phyloP scores from a whole-genome alignment of 108 stramenopile genomes.

The Cyclostephanos invisitatus region DNA sequence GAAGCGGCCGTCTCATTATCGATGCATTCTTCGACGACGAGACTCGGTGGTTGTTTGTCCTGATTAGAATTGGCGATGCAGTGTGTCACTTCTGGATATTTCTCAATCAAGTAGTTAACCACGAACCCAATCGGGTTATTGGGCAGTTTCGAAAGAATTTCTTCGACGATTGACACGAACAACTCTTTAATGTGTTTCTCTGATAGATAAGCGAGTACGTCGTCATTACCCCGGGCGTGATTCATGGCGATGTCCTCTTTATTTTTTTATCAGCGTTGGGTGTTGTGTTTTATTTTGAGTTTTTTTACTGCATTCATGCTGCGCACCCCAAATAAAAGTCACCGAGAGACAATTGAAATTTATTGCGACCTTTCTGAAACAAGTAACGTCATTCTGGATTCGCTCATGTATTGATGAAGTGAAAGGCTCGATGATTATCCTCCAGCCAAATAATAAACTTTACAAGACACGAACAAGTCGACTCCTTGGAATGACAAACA shows the following conservation, averaged over 20 bases:
- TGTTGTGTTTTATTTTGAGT: not conserved
- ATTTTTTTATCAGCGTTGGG: no score
- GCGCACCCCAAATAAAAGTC: no score
- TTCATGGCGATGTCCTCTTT: conserved; percentile 3
- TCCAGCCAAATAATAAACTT: no score
- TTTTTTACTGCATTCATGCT: no score
- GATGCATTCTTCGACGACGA: conserved; percentile 11
- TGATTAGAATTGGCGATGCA: not conserved
- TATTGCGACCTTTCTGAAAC: no score
- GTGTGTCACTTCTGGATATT: conserved; percentile 71
- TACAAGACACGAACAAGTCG: no score
- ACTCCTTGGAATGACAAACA: no score
- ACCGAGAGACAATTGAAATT: no score
- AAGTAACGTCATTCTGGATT: no score
- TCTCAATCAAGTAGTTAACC: conserved; percentile 45
- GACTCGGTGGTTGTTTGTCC: conserved; percentile 1
- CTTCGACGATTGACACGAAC: conserved; percentile 68
- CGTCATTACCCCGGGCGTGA: not conserved
- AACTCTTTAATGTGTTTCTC: conserved; percentile 74
- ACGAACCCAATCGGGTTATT: conserved; percentile 82
- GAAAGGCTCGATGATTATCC: not conserved
- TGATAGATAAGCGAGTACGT: conserved; percentile 60
- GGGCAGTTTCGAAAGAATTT: conserved; percentile 75
- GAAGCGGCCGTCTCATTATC: not conserved
- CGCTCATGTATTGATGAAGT: no score